These are phyloP conservation scores for Fraxinus latifolia DNA, from an alignment of 305 asterid genomes.

Conservation along the genomic window DNA sequence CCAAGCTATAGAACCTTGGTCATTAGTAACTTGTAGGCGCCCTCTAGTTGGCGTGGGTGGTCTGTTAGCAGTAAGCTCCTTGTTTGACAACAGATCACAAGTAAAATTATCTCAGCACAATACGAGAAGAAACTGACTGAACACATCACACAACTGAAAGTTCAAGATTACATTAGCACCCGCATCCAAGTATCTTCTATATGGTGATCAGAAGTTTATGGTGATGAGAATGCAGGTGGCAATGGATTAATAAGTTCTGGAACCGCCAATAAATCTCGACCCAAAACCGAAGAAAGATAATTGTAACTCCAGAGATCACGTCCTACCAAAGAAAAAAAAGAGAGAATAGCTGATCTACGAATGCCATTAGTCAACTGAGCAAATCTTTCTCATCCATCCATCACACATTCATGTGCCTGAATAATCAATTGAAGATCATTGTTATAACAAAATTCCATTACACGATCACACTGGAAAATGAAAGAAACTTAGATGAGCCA, in stretches of 20 bases:
- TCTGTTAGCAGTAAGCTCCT: conserved; percentile 97
- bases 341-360: background rate
- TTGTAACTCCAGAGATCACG: background rate
- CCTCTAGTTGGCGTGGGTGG: conserved; percentile 99
- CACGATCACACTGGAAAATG: conserved; percentile 83
- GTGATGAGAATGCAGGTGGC: conserved; percentile 89
- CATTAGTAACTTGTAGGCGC: conserved; percentile 83
- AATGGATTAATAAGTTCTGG: conserved; percentile 92
- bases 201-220: conserved; percentile 83
- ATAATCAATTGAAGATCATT: conserved; percentile 95
- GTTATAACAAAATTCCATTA: conserved; percentile 91
- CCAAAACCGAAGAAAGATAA: conserved; percentile 55
- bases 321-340: background rate
- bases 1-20: conserved; percentile 97
- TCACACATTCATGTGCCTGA: conserved; percentile 95
- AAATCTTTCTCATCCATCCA: conserved; percentile 99
- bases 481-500: conserved; percentile 13
- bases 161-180: conserved; percentile 39
- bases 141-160: background rate
- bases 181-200: conserved; percentile 98
- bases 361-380: conserved; percentile 45
- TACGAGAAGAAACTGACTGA: background rate
- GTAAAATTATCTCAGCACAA: background rate
- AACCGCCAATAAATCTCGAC: conserved; percentile 97
- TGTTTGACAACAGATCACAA: conserved; percentile 2